Percentiles rank a stretch among this genome's conserved stretches.
These are phyloP conservation scores for Saccharomycopsis selenospora DNA, from an alignment of 805 yeast species.

Conservation along the genomic window DNA sequence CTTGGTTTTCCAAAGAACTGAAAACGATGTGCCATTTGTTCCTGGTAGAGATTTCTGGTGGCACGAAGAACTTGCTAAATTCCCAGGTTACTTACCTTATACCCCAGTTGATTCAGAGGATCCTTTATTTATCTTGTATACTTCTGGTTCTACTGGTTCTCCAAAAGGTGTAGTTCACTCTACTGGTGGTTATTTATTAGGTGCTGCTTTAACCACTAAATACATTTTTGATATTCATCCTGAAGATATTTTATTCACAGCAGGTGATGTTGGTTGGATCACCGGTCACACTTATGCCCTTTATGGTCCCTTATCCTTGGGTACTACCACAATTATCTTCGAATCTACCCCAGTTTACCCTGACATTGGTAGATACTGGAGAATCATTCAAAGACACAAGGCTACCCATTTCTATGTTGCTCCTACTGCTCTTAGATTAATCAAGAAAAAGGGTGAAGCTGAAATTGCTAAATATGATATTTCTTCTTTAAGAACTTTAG, in stretches of 20 bases:
- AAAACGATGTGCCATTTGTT: constrained; percentile 44
- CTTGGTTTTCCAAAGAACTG: constrained; percentile 68
- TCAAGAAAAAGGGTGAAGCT: constrained; percentile 66
- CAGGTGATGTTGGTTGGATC: constrained; percentile 90
- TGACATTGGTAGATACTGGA: constrained; percentile 72
- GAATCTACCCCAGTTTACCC: constrained; percentile 90
- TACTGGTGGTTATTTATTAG: constrained; percentile 72
- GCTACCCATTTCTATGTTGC: constrained; percentile 80
- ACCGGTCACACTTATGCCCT: constrained; percentile 82
- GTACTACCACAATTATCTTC: constrained; percentile 73
- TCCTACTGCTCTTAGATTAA: constrained; percentile 72
- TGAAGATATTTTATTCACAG: constrained; percentile 71
- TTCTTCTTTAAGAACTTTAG: constrained; percentile 58
- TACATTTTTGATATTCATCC: constrained; percentile 71
- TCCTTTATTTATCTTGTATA: constrained; percentile 71
- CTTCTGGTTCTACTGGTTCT: constrained; percentile 83
- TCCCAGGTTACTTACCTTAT: constrained; percentile 65
- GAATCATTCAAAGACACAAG: constrained; percentile 60
- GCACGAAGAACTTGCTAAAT: constrained; percentile 62
- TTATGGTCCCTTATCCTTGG: constrained; percentile 71
- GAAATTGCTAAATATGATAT: constrained; percentile 57
- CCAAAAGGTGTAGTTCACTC: constrained; percentile 84
- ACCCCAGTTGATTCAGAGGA: constrained; percentile 74
- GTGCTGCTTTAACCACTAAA: constrained; percentile 66
- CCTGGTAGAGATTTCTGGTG: constrained; percentile 67